These are phyloP conservation scores for Clavispora carvajalis DNA, from an alignment of 805 yeast species.

Conservation along the genomic window DNA sequence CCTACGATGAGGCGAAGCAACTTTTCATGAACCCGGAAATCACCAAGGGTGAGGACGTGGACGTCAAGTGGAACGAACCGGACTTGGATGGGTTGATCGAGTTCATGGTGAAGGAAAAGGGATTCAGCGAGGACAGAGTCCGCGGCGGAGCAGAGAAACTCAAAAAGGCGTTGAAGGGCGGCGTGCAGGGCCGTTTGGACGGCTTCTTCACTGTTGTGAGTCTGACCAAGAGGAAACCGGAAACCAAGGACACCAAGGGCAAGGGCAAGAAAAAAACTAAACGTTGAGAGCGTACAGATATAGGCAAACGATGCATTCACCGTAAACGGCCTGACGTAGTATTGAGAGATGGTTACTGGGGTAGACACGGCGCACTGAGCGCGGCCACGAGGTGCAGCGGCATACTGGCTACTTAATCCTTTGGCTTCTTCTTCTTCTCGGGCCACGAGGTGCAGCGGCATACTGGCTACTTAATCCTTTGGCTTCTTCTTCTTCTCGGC, in stretches of 20 bases:
- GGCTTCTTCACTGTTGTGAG: conserved; percentile 74
- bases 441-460: no score
- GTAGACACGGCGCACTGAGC: no score
- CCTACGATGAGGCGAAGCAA: conserved; percentile 80
- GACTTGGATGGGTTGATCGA: conserved; percentile 78
- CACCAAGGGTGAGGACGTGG: conserved; percentile 51
- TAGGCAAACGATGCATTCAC: no score
- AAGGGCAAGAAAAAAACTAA: conserved; percentile 23
- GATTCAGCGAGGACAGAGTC: conserved; percentile 90
- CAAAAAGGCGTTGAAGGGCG: conserved; percentile 74
- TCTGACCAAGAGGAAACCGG: conserved; percentile 29
- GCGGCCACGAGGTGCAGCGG: no score
- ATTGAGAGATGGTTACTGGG: no score
- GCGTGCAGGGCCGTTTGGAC: conserved; percentile 87
- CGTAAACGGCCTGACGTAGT: no score
- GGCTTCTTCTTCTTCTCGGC: conserved; percentile 61
- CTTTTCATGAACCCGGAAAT: conserved; percentile 83
- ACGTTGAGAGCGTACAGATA: no score
- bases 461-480: conserved; percentile 9
- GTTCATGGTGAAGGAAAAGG: conserved; percentile 80
- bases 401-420: no score
- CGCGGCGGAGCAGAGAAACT: conserved; percentile 81
- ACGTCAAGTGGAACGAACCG: conserved; percentile 84
- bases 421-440: no score
- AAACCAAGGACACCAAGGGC: conserved; percentile 27